Conservation (phyloP, 345 rosid genomes). For the Crucihimalaya himalaica region DNA sequence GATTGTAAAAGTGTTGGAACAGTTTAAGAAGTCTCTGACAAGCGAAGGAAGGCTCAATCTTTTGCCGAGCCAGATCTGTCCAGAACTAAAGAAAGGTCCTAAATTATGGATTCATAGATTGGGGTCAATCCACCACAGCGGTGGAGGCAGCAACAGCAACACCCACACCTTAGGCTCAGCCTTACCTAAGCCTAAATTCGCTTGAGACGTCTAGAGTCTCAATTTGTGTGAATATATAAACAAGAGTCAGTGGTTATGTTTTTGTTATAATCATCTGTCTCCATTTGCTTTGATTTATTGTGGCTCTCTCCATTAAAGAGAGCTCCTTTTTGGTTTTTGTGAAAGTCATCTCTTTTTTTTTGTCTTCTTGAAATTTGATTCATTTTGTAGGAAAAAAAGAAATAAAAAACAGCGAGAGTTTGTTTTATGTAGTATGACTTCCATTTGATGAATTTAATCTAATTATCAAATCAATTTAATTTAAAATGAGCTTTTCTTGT, state of each 20-base stretch:
- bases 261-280: slow-evolving; percentile 27
- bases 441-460: not conserved
- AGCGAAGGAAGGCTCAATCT: slow-evolving; percentile 55
- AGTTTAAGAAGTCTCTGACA: slow-evolving; percentile 55
- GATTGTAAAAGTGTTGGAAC: slow-evolving; percentile 71
- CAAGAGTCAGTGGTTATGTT: slow-evolving; percentile 21
- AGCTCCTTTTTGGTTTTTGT: not conserved
- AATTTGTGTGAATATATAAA: slow-evolving; percentile 4
- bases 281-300: slow-evolving; percentile 8
- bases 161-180: slow-evolving; percentile 36
- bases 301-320: not conserved
- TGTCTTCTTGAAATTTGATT: not conserved
- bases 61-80: slow-evolving; percentile 48
- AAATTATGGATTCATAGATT: slow-evolving; percentile 68
- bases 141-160: not conserved
- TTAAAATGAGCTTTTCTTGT: too few relatives aligned
- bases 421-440: not conserved
- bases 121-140: slow-evolving; percentile 10
- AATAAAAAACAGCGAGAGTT: not conserved
- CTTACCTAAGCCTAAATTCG: slow-evolving; percentile 56
- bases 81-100: slow-evolving; percentile 63
- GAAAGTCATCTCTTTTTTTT: not conserved
- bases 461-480: too few relatives aligned
- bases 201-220: slow-evolving; percentile 15
- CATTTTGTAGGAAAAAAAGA: not conserved